Percentiles rank a stretch among this genome's conserved stretches.
phyloP scores from a whole-genome alignment of 352 stramenopile species.

The Pythium periplocum region DNA sequence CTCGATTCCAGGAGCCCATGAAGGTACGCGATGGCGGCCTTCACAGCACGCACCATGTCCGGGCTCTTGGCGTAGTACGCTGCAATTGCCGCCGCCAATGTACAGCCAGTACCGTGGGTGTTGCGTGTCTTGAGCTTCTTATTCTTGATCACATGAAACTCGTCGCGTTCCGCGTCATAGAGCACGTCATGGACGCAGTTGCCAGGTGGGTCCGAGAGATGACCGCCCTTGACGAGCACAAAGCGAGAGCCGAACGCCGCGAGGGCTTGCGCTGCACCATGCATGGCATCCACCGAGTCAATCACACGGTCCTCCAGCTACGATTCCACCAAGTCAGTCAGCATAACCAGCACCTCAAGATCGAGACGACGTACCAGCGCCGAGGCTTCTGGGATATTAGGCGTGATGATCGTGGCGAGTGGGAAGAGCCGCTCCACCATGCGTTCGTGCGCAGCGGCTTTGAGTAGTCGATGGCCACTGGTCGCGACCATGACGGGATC shows the following conservation, averaged over 20 bases:
- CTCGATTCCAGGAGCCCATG: constrained; percentile 34
- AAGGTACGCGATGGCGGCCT: constrained; percentile 34
- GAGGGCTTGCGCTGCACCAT: constrained; percentile 73
- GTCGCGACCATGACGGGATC: constrained; percentile 94
- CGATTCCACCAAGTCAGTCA: neutral
- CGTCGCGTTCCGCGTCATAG: constrained; percentile 16
- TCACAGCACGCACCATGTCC: constrained; percentile 33
- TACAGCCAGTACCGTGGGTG: constrained; percentile 90
- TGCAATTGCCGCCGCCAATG: constrained; percentile 89
- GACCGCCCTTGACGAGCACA: constrained; percentile 92
- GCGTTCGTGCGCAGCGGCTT: constrained; percentile 57
- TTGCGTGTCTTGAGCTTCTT: constrained; percentile 33
- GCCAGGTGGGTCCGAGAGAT: constrained; percentile 30
- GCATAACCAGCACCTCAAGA: neutral
- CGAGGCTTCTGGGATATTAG: constrained; percentile 93
- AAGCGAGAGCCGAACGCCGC: constrained; percentile 44
- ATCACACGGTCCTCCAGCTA: constrained; percentile 39
- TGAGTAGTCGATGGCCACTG: constrained; percentile 78
- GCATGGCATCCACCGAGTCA: constrained; percentile 52
- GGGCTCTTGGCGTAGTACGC: constrained; percentile 66
- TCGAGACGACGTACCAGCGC: constrained; percentile 53
- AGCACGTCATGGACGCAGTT: constrained; percentile 31
- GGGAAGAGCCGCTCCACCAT: constrained; percentile 86
- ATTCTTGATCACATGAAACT: constrained; percentile 31
- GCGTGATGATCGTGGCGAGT: constrained; percentile 85